A percentile compares a stretch with the other conserved stretches of the same genome.
Evolutionary conservation across 1,139 yeast species (phyloP).

Genomic region (Candida pseudocylindracea): DNA sequence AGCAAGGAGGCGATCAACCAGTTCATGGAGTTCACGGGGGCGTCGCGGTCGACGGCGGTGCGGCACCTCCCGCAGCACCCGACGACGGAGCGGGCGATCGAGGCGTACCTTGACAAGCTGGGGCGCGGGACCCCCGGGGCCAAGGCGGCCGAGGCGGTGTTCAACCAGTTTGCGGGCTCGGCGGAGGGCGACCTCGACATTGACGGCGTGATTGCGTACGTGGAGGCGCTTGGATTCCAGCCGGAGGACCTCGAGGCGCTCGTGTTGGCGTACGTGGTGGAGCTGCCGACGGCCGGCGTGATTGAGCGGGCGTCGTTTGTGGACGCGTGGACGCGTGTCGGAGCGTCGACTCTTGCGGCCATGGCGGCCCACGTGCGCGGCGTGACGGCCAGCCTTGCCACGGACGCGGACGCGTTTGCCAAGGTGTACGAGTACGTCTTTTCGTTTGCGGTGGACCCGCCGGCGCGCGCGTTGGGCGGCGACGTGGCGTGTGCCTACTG

Average conservation of each 20-base stretch:
- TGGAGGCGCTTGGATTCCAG: conserved; percentile 41
- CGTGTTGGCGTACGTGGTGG: conserved; percentile 45
- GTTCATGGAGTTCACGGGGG: conserved; percentile 12
- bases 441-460: conserved; percentile 30
- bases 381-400: conserved; percentile 10
- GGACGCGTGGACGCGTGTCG: conserved; percentile 26
- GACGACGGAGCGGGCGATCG: conserved; percentile 11
- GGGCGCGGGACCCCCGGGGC: no score
- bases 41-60: conserved; percentile 8
- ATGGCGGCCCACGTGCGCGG: conserved; percentile 25
- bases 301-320: conserved; percentile 28
- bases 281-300: conserved; percentile 43
- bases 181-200: conserved; percentile 21
- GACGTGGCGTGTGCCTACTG: conserved; percentile 64
- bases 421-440: conserved; percentile 52
- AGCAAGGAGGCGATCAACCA: conserved; percentile 3
- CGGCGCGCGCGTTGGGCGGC: conserved; percentile 28
- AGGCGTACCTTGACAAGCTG: conserved; percentile 6
- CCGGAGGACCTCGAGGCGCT: conserved; percentile 57
- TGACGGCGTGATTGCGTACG: conserved; percentile 54
- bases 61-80: conserved; percentile 9
- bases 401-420: conserved; percentile 14
- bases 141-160: conserved; percentile 3
- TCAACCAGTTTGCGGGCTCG: conserved; percentile 11
- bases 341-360: conserved; percentile 14